A percentile compares a stretch with the other conserved stretches of the same genome.
Conservation (phyloP, 192 early-diverging fungal genomes). For the Martensiomyces pterosporus region DNA sequence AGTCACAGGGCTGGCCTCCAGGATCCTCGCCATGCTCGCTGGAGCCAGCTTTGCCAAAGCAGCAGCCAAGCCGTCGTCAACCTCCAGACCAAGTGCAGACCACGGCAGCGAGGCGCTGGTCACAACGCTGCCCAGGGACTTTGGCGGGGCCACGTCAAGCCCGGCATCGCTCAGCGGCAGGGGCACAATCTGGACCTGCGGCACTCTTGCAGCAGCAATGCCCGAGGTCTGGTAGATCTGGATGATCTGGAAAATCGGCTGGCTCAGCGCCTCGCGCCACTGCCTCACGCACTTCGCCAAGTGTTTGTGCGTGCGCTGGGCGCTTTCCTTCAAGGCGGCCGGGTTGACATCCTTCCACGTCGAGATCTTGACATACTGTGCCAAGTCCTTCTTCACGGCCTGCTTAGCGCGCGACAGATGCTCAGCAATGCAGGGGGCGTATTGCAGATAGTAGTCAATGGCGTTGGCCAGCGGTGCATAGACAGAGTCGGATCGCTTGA, state of each 20-base stretch:
- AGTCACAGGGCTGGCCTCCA: constrained; percentile 15
- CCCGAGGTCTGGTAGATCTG: constrained; percentile 22
- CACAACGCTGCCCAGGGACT: background rate
- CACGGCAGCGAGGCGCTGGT: background rate
- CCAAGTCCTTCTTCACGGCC: constrained; percentile 82
- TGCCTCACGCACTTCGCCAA: constrained; percentile 86
- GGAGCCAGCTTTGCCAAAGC: constrained; percentile 4
- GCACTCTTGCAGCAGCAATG: constrained; percentile 19
- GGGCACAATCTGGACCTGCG: constrained; percentile 10
- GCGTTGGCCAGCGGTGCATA: constrained; percentile 59
- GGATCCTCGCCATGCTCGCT: constrained; percentile 14
- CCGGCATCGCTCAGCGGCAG: constrained; percentile 29
- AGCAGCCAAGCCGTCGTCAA: constrained; percentile 1
- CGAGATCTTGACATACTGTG: constrained; percentile 92
- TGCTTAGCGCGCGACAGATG: constrained; percentile 58
- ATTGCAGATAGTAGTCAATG: constrained; percentile 79
- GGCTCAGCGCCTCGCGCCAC: constrained; percentile 73
- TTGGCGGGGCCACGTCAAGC: constrained; percentile 4
- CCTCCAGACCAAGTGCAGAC: background rate
- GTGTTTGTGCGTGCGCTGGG: constrained; percentile 86
- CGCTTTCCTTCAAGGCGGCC: constrained; percentile 83
- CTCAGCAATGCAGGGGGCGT: constrained; percentile 52
- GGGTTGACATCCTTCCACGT: constrained; percentile 97
- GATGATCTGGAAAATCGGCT: constrained; percentile 60
- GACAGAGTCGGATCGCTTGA: constrained; percentile 13